These are phyloP conservation scores for Trypanosoma rangeli DNA, from an alignment of 208 protist species.

Conservation along the genomic window DNA sequence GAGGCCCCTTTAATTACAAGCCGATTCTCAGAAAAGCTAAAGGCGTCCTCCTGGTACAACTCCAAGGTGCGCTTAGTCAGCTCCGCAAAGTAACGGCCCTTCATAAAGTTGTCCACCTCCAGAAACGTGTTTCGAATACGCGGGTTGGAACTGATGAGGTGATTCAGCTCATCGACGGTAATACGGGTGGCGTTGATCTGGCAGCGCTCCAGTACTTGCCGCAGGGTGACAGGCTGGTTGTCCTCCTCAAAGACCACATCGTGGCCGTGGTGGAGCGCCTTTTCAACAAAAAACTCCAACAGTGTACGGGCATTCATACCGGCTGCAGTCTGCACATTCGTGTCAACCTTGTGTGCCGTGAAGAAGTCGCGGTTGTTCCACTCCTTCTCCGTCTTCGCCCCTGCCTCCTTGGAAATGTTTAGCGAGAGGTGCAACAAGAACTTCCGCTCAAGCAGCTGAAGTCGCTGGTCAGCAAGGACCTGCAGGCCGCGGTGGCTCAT, in stretches of 20 bases:
- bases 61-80: constrained; percentile 83
- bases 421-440: constrained; percentile 93
- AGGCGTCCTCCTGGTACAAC: constrained; percentile 85
- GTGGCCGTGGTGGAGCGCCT: constrained; percentile 83
- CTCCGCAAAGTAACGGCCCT: constrained; percentile 93
- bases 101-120: constrained; percentile 88
- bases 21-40: constrained; percentile 86
- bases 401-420: constrained; percentile 88
- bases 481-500: constrained; percentile 61
- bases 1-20: constrained; percentile 76
- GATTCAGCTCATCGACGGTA: constrained; percentile 87
- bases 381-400: constrained; percentile 76
- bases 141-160: constrained; percentile 66
- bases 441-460: constrained; percentile 91
- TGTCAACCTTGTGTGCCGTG: constrained; percentile 91
- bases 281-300: constrained; percentile 90
- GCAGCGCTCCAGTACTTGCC: constrained; percentile 70
- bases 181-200: constrained; percentile 77
- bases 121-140: constrained; percentile 79
- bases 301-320: constrained; percentile 86
- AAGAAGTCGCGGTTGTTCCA: constrained; percentile 92
- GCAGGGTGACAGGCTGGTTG: constrained; percentile 74
- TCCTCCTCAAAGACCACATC: constrained; percentile 89
- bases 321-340: constrained; percentile 86
- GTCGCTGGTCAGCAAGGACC: constrained; percentile 81